phyloP scores from a whole-genome alignment of 2,329 filamentous ascomycete genomes.

The Nectriaceae sp. region DNA sequence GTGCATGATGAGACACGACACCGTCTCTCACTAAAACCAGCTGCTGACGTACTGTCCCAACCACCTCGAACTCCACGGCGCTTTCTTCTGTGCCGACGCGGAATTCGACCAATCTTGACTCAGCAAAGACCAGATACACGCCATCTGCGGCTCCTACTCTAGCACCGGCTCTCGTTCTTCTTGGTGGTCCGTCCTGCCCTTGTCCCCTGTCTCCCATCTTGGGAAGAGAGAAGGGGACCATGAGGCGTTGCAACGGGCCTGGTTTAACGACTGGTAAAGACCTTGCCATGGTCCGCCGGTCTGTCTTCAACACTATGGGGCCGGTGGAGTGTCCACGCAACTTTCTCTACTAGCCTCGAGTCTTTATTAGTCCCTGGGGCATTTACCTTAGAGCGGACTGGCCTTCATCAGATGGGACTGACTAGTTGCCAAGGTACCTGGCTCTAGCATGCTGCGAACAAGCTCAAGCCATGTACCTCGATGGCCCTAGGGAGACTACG shows the following conservation, averaged over 20 bases:
- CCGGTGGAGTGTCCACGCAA: not conserved
- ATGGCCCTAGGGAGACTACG: constrained; percentile 22
- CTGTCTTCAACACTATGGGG: too few relatives aligned
- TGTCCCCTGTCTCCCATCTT: constrained; percentile 23
- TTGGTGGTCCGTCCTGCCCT: constrained; percentile 3
- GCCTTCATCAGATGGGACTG: constrained; percentile 20
- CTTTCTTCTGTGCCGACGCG: constrained; percentile 17
- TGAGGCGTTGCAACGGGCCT: constrained; percentile 17
- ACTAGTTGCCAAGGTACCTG: too few relatives aligned
- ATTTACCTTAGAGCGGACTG: too few relatives aligned
- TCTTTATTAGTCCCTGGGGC: too few relatives aligned
- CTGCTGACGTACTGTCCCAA: constrained; percentile 21
- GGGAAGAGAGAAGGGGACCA: constrained; percentile 17
- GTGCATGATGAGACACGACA: constrained; percentile 10
- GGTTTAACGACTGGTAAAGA: too few relatives aligned
- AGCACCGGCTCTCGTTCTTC: constrained; percentile 30
- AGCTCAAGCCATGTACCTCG: constrained; percentile 24
- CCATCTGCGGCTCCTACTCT: constrained; percentile 27
- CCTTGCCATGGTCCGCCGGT: too few relatives aligned
- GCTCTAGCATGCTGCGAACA: constrained; percentile 19
- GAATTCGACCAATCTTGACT: constrained; percentile 16
- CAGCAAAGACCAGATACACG: constrained; percentile 22
- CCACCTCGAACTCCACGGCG: not conserved
- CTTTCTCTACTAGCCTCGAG: not conserved
- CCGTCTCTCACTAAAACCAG: constrained; percentile 20